Conservation (phyloP, 495 filamentous ascomycete species). For the Glarea lozoyensis region DNA sequence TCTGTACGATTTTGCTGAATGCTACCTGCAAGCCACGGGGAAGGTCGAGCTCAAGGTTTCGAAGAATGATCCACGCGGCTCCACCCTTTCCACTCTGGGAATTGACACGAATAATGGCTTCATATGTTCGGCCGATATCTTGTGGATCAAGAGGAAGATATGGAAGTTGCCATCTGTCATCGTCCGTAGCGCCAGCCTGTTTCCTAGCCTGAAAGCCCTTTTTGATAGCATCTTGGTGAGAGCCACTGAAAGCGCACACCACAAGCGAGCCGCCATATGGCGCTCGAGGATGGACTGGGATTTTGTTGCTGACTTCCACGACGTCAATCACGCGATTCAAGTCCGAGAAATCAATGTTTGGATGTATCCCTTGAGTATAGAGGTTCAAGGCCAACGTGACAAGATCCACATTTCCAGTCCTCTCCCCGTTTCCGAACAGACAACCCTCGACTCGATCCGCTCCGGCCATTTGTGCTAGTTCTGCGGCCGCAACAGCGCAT, state of each 20-base stretch:
- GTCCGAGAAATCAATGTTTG: conserved; percentile 86
- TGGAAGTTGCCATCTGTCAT: conserved; percentile 63
- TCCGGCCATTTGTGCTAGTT: conserved; percentile 95
- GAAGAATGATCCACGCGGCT: conserved; percentile 88
- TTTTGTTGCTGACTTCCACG: conserved; percentile 90
- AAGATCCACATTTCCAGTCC: conserved; percentile 93
- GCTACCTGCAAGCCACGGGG: conserved; percentile 89
- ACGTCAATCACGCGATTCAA: conserved; percentile 80
- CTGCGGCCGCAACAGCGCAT: conserved; percentile 77
- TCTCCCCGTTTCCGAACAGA: conserved; percentile 91
- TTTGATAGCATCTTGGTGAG: conserved; percentile 96
- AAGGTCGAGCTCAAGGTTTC: conserved; percentile 80
- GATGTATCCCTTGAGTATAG: conserved; percentile 89
- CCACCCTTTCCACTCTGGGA: conserved; percentile 94
- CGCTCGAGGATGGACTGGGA: conserved; percentile 79
- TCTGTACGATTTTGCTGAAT: conserved; percentile 82
- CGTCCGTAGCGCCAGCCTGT: conserved; percentile 43
- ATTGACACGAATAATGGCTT: conserved; percentile 96
- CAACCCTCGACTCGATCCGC: conserved; percentile 92
- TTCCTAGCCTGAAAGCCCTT: conserved; percentile 82
- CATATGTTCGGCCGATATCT: conserved; percentile 93
- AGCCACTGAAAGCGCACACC: conserved; percentile 81
- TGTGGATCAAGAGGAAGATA: conserved; percentile 91
- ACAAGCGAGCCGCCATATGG: conserved; percentile 89
- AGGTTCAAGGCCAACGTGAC: conserved; percentile 93